Conservation (phyloP, 75 land plant genomes). For the Cupressus sempervirens region DNA sequence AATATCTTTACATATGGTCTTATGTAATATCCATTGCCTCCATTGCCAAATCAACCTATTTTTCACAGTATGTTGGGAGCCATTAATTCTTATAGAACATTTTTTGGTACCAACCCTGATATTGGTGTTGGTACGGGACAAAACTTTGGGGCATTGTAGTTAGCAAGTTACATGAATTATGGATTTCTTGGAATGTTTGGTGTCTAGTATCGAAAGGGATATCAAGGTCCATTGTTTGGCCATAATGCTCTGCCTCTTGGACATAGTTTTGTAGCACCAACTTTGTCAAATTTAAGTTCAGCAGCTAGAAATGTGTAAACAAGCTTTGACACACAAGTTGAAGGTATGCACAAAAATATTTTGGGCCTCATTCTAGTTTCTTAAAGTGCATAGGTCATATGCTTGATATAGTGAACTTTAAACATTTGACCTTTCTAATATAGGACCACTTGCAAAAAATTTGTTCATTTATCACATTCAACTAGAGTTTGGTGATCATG, state of each 20-base stretch:
- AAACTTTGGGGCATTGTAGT: conserved; percentile 24
- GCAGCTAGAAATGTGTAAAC: conserved; percentile 35
- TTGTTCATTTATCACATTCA: conserved; percentile 97
- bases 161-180: conserved; percentile 44
- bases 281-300: conserved; percentile 25
- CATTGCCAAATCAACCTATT: conserved; percentile 51
- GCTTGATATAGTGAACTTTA: neutral
- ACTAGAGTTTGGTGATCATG: conserved; percentile 91
- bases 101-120: conserved; percentile 38
- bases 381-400: neutral
- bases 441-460: conserved; percentile 97
- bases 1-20: conserved; percentile 68
- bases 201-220: conserved; percentile 58
- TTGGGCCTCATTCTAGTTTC: neutral
- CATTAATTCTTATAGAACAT: conserved; percentile 37
- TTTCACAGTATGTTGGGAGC: conserved; percentile 47
- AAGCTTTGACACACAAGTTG: conserved; percentile 60
- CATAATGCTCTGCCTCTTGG: conserved; percentile 35
- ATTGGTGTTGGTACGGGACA: conserved; percentile 13
- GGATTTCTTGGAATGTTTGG: conserved; percentile 42
- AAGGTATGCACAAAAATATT: conserved; percentile 51
- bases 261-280: conserved; percentile 27
- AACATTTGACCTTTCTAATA: conserved; percentile 9
- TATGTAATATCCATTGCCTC: conserved; percentile 48
- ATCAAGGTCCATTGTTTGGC: conserved; percentile 56